Base-by-base conservation (phyloP, 345 rosid genomes). In the Salix caprea region DNA sequence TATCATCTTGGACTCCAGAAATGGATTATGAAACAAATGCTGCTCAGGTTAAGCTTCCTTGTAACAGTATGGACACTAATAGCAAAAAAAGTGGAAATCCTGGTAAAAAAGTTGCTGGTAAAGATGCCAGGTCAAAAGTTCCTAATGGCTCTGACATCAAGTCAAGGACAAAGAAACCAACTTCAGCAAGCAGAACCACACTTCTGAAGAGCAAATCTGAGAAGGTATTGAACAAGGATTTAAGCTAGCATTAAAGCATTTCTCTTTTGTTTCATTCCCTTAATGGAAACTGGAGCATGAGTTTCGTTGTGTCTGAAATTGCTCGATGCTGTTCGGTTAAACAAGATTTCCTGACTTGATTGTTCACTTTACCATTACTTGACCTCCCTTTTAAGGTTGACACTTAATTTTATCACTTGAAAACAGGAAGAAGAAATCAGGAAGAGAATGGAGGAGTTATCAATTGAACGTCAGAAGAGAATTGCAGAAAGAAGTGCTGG, bases 391-490 rank as follows among this genome's bases (percentile, higher is more conserved):
- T 81, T 74, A 4, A 36, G 19, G 7, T 65, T 71, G 30, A 30
- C 3, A 64, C 56, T 42, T 8, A 23, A 36, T 52, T 30, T 21
- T 52, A 40, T 50, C 61, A 44, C 71, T 48, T 71, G 40, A n/a
- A 52, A 72, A 52, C 70, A 96, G 99, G 99, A 96, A 86, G 97
- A 96, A 84, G 94, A 91, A 79, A 91, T 80, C 19, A 88, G 85
- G 78, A 96, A 82, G 88, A 91, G 90, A 87, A 88, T 73, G 88
- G 98, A 92, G 85, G 96, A 91, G 82, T 82, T 90, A 79, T 54
- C 80, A 70, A 75, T 88, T 77, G 92, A 91, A 80, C 89, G 99
- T 64, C 98, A 92, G 87, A 92, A 89, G 89, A 92, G 99, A 84
- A 96, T 96, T 62, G 91, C 99, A 36, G 96, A 88, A 85, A 93